Conservation (phyloP, 2,329 filamentous ascomycete species). For the Aspergillus sp. region DNA sequence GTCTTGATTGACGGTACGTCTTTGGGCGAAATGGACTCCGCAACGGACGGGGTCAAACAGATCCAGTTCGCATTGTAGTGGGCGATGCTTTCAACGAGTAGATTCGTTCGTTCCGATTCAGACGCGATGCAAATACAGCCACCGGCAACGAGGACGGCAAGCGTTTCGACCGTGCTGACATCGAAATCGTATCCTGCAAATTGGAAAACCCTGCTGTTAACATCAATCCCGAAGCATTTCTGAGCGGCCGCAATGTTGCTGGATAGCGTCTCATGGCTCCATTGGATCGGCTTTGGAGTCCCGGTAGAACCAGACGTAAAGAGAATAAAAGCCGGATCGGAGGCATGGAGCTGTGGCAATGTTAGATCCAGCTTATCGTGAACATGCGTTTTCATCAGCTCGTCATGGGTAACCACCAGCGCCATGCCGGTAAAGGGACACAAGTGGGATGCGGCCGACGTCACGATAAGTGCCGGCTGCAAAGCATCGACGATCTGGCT, state of each 20-base stretch:
- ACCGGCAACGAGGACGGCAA: conserved; percentile 12
- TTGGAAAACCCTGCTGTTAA: conserved; percentile 21
- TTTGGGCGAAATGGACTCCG: not conserved
- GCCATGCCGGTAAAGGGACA: not conserved
- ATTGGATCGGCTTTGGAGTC: conserved; percentile 30
- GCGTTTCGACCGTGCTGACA: conserved; percentile 23
- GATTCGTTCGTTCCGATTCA: conserved; percentile 35
- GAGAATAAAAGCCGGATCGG: conserved; percentile 47
- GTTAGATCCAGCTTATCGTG: no score
- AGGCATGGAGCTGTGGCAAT: not conserved
- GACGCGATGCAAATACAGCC: conserved; percentile 44
- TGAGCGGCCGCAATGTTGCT: conserved; percentile 48
- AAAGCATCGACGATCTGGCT: not conserved
- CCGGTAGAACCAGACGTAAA: conserved; percentile 37
- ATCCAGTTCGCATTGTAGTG: conserved; percentile 1
- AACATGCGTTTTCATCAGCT: no score
- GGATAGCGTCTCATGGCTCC: conserved; percentile 55
- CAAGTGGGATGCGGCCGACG: not conserved
- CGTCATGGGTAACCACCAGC: not conserved
- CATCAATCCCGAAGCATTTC: conserved; percentile 14
- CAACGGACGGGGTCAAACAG: conserved; percentile 5
- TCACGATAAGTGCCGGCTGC: not conserved
- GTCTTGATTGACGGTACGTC: not conserved
- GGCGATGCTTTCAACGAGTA: conserved; percentile 42
- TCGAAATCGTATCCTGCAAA: conserved; percentile 34